These are phyloP conservation scores for Diutina neorugosa DNA, from an alignment of 1,139 yeast genomes.

Conservation along the genomic window DNA sequence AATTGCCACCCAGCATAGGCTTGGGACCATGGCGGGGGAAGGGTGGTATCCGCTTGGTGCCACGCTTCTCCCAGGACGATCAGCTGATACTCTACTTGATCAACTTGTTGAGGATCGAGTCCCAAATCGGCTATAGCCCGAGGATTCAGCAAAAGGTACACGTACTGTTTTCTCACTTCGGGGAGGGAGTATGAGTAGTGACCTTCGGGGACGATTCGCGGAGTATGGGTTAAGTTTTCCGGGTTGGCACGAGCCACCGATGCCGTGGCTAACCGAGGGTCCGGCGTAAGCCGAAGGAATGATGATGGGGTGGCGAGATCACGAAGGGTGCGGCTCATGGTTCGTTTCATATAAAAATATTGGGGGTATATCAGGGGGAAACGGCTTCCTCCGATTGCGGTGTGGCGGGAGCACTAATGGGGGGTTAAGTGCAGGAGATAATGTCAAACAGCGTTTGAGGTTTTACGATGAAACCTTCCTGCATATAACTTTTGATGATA, in stretches of 20 bases:
- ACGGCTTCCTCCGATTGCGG: neutral
- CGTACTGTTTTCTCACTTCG: constrained; percentile 41
- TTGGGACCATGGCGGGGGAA: constrained; percentile 70
- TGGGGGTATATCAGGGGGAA: neutral
- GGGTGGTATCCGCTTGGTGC: constrained; percentile 16
- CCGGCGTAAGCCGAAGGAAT: neutral
- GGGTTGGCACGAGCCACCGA: neutral
- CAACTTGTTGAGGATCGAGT: constrained; percentile 25
- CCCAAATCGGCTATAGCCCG: constrained; percentile 54
- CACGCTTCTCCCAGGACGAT: constrained; percentile 50
- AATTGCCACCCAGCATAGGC: constrained; percentile 96
- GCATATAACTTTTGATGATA: no score
- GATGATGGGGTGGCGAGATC: neutral
- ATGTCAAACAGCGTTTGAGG: no score
- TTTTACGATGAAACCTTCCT: no score
- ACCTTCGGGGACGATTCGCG: constrained; percentile 53
- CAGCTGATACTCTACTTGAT: constrained; percentile 34
- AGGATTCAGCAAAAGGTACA: constrained; percentile 46
- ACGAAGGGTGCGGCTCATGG: neutral
- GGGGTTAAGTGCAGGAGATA: no score
- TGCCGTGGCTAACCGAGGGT: neutral
- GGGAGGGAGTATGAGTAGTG: constrained; percentile 65
- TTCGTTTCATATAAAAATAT: neutral
- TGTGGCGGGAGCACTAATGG: no score
- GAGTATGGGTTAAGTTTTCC: constrained; percentile 26